A percentile compares a stretch with the other conserved stretches of the same genome.
These are phyloP conservation scores for Orobanche coerulescens DNA, from an alignment of 257 asterid genomes.

Conservation along the genomic window DNA sequence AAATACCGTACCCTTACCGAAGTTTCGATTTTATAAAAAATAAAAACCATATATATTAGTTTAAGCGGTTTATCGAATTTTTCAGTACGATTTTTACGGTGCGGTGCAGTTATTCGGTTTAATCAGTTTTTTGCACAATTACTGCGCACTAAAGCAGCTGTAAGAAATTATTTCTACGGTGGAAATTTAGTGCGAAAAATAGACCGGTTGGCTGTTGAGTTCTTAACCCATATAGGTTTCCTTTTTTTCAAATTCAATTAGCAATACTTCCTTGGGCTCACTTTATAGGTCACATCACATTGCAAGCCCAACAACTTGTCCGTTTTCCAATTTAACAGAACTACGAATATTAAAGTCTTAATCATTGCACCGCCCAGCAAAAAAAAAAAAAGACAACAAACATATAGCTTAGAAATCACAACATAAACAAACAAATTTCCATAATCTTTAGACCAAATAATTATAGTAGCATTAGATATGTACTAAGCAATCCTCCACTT, in stretches of 20 bases:
- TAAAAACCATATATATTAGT: no score
- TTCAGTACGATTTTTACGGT: no score
- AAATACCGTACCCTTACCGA: no score
- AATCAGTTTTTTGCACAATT: no score
- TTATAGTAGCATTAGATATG: constrained; percentile 20
- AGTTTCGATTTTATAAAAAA: no score
- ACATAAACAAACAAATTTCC: neutral
- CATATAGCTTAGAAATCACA: constrained; percentile 5
- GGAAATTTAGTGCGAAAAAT: no score
- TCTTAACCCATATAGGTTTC: no score
- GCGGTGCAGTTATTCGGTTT: no score
- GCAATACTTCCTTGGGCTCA: neutral
- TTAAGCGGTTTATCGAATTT: no score
- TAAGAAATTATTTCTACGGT: no score
- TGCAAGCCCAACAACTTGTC: neutral
- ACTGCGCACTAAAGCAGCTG: no score
- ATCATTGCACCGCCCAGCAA: neutral
- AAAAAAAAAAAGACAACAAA: neutral
- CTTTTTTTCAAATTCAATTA: no score
- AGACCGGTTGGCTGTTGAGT: neutral
- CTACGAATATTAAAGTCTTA: neutral
- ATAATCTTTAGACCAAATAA: constrained; percentile 11
- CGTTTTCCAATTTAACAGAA: neutral
- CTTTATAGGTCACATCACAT: neutral
- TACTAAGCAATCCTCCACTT: constrained; percentile 37